Percentiles rank a stretch among this genome's conserved stretches.
phyloP scores from a whole-genome alignment of 345 rosid genomes.

The Dipteronia sinensis region DNA sequence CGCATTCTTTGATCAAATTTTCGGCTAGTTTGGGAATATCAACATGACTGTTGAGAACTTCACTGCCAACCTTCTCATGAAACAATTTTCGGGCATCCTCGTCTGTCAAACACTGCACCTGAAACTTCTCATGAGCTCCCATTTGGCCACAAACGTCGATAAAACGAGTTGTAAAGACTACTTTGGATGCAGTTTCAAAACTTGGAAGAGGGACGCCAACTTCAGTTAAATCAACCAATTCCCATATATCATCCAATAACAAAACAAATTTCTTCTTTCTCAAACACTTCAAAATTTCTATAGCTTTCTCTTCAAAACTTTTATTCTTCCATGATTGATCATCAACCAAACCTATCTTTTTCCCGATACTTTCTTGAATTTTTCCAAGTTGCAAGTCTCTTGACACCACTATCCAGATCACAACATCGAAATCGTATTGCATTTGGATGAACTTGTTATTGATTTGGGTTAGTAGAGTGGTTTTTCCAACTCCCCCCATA shows the following conservation, averaged over 20 bases:
- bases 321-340: background rate
- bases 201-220: constrained; percentile 4
- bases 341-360: background rate
- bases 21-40: constrained; percentile 2
- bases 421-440: background rate
- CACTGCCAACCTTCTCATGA: background rate
- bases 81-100: constrained; percentile 6
- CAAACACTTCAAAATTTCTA: background rate
- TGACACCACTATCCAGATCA: background rate
- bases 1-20: background rate
- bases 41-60: background rate
- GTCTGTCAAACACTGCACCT: background rate
- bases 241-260: constrained; percentile 14
- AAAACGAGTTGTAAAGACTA: constrained; percentile 5
- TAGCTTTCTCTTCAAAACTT: background rate
- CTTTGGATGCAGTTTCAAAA: background rate
- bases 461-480: constrained; percentile 7
- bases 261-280: constrained; percentile 1
- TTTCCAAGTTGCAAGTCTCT: background rate
- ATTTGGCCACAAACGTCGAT: background rate
- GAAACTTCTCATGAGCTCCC: background rate
- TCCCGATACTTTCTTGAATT: background rate
- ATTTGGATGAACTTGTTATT: background rate
- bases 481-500: constrained; percentile 18
- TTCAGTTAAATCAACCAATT: constrained; percentile 3